Base-by-base conservation (phyloP, 2,329 filamentous ascomycete genomes). In the Curvularia sp. region DNA sequence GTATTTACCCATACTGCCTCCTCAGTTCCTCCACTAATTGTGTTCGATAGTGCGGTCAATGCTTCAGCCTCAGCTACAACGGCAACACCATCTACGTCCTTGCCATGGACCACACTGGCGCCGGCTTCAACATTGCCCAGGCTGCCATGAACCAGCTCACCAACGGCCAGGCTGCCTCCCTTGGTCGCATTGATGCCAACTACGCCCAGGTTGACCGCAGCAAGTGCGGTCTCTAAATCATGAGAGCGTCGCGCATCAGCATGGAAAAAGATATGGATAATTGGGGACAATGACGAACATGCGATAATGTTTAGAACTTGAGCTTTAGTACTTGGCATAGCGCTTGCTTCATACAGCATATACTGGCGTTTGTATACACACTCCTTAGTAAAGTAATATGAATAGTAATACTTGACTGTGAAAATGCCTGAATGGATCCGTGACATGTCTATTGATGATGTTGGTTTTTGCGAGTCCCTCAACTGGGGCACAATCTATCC, bases 81-180 rank as follows among this genome's bases (percentile, higher is more conserved):
- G 76, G 76, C 58, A 74, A 78, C 50, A 80, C 77, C 43, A 79
- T 85, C 70, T 79, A 81, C 59, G 74, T 84, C 23, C 73, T 81
- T 15, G 83, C 80, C 2, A 75, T 86, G 42, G 83, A 85, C 64
- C 73, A 77, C 60, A 69, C 78, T 3, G 79, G 70, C 4, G 72
- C 72, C 38, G 82, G 81, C 8, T 82, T 85, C 75, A 83, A 84
- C 66, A 68, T 86, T 41, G 80, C 78, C 27, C 71, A 80, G 69
- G 55, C 60, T 10, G 82, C 82, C 2, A 79, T 85, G 80, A 76
- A 85, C 66, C 65, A 70, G 34, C 73, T 85, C 61, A 86, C 83
- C 10, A 77, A 78, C 53, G 73, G 72, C 25, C 75, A 80, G 63
- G 82, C 82, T 21, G 74, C 63, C 13, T 53, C 74, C 25, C 65